A percentile compares a stretch with the other conserved stretches of the same genome.
Conservation (phyloP, 495 filamentous ascomycete genomes). For the Penicillium dipodomyicola region DNA sequence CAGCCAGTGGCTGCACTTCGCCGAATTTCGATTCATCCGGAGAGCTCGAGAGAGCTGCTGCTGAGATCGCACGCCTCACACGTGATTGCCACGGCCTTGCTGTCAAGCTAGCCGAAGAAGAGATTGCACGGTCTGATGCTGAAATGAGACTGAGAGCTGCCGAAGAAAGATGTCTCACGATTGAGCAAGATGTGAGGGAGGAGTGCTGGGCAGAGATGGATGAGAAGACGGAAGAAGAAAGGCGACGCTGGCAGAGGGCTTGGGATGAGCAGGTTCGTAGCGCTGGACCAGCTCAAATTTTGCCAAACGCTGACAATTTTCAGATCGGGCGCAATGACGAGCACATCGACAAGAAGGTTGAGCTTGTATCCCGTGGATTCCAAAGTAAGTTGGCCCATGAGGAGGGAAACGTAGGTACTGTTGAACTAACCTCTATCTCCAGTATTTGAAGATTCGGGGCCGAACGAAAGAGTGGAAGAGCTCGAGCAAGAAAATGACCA, state of each 20-base stretch:
- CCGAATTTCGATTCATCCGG: constrained; percentile 54
- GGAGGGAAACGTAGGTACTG: background rate
- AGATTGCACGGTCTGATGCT: constrained; percentile 54
- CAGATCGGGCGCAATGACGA: constrained; percentile 63
- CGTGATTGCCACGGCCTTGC: constrained; percentile 68
- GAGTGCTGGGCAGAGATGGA: constrained; percentile 89
- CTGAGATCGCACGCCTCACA: constrained; percentile 70
- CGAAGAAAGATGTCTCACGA: constrained; percentile 64
- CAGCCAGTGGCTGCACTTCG: constrained; percentile 47
- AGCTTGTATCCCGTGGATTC: constrained; percentile 73
- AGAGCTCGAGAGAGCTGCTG: constrained; percentile 71
- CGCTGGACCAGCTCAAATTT: too few species aligned
- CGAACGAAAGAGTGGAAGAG: constrained; percentile 37
- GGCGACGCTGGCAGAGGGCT: constrained; percentile 70
- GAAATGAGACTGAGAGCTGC: constrained; percentile 55
- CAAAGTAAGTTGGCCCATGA: constrained; percentile 41
- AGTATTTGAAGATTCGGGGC: constrained; percentile 50
- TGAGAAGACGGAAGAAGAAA: constrained; percentile 65
- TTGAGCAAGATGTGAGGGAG: constrained; percentile 87
- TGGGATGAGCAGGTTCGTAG: constrained; percentile 69
- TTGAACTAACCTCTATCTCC: constrained; percentile 16
- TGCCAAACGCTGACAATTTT: constrained; percentile 19
- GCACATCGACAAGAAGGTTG: constrained; percentile 86
- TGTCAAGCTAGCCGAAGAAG: constrained; percentile 58
- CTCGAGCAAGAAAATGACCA: constrained; percentile 50